Percentiles rank a stretch among this genome's conserved stretches.
Conservation (phyloP, 768 basidiomycete genomes). For the Calocera viscosa region DNA sequence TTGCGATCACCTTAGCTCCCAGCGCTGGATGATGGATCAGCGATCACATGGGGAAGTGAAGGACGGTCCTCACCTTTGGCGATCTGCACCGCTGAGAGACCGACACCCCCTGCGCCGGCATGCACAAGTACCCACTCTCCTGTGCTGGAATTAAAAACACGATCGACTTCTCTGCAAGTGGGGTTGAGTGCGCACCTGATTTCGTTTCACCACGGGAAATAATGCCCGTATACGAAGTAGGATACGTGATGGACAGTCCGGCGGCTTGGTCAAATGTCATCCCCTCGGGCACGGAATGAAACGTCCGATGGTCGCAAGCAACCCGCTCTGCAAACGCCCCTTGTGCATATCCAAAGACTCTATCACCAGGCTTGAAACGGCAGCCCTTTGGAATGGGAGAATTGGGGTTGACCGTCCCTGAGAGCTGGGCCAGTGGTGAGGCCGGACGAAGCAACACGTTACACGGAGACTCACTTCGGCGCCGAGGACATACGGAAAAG, state of each 20-base stretch:
- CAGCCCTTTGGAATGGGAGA: slow-evolving; percentile 74
- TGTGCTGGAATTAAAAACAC: slow-evolving; percentile 24
- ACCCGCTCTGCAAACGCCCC: slow-evolving; percentile 74
- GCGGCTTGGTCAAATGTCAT: slow-evolving; percentile 80
- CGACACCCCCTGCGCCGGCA: slow-evolving; percentile 93
- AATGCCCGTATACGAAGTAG: slow-evolving; percentile 85
- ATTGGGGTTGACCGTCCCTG: slow-evolving; percentile 54
- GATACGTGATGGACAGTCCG: slow-evolving; percentile 78
- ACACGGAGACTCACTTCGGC: slow-evolving; percentile 27
- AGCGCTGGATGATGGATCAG: slow-evolving; percentile 38
- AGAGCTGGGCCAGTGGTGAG: slow-evolving; percentile 41
- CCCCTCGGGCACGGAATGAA: slow-evolving; percentile 59
- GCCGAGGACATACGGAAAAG: slow-evolving; percentile 40
- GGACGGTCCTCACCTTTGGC: slow-evolving; percentile 55
- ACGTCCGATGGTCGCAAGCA: slow-evolving; percentile 36
- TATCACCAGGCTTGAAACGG: slow-evolving; percentile 64
- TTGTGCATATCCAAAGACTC: slow-evolving; percentile 73
- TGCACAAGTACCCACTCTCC: slow-evolving; percentile 89
- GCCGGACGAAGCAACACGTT: not conserved
- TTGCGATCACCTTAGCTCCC: slow-evolving; percentile 90
- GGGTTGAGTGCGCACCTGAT: slow-evolving; percentile 38
- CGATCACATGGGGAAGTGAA: not conserved
- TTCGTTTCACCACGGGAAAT: slow-evolving; percentile 73
- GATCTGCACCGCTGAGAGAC: slow-evolving; percentile 80
- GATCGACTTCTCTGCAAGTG: not conserved